Evolutionary conservation across 306 rosid genomes (phyloP).

Genomic region (Trifolium pratense): DNA sequence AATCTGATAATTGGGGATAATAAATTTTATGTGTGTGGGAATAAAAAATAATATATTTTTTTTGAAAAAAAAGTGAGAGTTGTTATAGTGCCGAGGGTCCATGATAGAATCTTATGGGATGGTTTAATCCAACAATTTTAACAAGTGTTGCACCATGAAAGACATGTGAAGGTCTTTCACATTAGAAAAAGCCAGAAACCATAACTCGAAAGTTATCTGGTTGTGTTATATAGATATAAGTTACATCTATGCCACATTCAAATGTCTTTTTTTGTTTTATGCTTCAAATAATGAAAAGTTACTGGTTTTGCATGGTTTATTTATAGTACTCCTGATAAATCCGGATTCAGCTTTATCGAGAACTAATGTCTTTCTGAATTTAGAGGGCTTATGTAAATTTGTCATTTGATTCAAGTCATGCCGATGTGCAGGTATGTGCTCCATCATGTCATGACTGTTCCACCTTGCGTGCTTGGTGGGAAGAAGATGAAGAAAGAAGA

Average conservation of each 20-base stretch:
- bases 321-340: constrained; percentile 19
- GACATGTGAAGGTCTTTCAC: too few relatives aligned
- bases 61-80: too few relatives aligned
- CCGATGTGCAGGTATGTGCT: constrained; percentile 79
- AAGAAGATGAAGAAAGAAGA: constrained; percentile 95
- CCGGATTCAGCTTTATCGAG: constrained; percentile 8
- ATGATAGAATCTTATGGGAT: too few relatives aligned
- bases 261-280: neutral
- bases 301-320: constrained; percentile 27
- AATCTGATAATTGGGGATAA: too few relatives aligned
- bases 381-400: constrained; percentile 7
- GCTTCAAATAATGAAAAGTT: neutral
- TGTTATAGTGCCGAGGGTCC: too few relatives aligned
- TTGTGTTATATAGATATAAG: neutral
- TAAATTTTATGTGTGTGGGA: too few relatives aligned
- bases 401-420: constrained; percentile 31
- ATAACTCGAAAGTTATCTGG: neutral
- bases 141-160: too few relatives aligned
- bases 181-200: too few relatives aligned
- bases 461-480: constrained; percentile 99
- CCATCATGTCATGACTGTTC: constrained; percentile 98
- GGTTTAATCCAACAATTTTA: too few relatives aligned
- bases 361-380: constrained; percentile 19
- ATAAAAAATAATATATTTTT: too few relatives aligned
- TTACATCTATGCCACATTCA: constrained; percentile 5